Conservation (phyloP, 495 filamentous ascomycete genomes). For the Aspergillus asperescens region DNA sequence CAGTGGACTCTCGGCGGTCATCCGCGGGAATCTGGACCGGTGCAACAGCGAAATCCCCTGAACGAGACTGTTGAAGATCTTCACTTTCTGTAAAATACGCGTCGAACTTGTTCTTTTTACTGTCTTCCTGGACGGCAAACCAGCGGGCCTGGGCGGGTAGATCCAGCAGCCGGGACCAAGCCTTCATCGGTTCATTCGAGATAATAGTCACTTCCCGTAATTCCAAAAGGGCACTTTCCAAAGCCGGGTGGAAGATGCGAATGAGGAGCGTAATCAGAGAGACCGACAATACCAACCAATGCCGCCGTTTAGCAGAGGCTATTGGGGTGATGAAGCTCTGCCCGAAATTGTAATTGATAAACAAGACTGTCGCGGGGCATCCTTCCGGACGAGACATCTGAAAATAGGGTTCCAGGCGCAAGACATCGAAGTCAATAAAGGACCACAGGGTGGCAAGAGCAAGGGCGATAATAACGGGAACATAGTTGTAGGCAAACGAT, state of each 20-base stretch:
- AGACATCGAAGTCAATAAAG: constrained; percentile 39
- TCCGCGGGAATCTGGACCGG: constrained; percentile 34
- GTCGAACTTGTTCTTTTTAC: constrained; percentile 22
- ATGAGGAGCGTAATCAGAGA: constrained; percentile 33
- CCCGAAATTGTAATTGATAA: constrained; percentile 44
- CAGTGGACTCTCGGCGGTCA: constrained; percentile 20
- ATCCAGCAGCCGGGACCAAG: constrained; percentile 32
- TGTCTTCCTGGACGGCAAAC: constrained; percentile 33
- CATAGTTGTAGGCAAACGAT: constrained; percentile 38
- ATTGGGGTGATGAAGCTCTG: constrained; percentile 39
- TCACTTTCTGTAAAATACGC: constrained; percentile 20
- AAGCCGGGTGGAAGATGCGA: constrained; percentile 35
- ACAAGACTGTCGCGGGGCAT: constrained; percentile 32
- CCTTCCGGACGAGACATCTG: constrained; percentile 35
- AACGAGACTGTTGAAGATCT: constrained; percentile 25
- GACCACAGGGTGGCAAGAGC: constrained; percentile 35
- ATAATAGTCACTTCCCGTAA: constrained; percentile 28
- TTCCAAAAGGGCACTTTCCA: constrained; percentile 36
- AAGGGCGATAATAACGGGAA: constrained; percentile 35
- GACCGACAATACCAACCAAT: constrained; percentile 36
- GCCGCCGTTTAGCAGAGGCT: constrained; percentile 29
- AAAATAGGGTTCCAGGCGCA: constrained; percentile 41
- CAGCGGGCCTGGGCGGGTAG: constrained; percentile 30
- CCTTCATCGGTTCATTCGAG: constrained; percentile 24
- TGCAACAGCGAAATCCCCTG: constrained; percentile 29